These are phyloP conservation scores for Suhomyces terraborum DNA, from an alignment of 1,139 yeast species.

Conservation along the genomic window DNA sequence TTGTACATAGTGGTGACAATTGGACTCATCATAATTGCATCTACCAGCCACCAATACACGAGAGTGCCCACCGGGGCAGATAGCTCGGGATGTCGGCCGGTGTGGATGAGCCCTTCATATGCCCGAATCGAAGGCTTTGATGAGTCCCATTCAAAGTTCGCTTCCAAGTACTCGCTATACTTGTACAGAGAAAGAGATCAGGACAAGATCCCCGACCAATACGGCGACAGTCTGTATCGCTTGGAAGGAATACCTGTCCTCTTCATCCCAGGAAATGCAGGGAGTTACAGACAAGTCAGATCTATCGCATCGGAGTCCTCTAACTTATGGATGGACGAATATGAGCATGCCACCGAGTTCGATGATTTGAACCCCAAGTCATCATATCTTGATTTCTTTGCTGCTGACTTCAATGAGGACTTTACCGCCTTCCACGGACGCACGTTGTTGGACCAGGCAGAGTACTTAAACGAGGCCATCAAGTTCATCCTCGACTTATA, in stretches of 20 bases:
- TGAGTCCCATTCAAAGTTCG: constrained; percentile 66
- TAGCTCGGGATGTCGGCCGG: constrained; percentile 51
- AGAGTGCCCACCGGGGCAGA: constrained; percentile 35
- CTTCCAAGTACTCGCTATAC: constrained; percentile 77
- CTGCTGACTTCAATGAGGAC: constrained; percentile 95
- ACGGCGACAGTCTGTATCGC: constrained; percentile 30
- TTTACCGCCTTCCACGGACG: constrained; percentile 96
- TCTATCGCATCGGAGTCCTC: constrained; percentile 86
- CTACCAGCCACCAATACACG: constrained; percentile 23
- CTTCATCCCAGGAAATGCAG: constrained; percentile 97
- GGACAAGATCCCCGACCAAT: constrained; percentile 56
- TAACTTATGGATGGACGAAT: constrained; percentile 45
- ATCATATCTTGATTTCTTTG: constrained; percentile 68
- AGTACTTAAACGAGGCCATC: constrained; percentile 86
- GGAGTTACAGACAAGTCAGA: constrained; percentile 85
- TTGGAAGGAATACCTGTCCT: constrained; percentile 82
- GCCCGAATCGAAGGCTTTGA: constrained; percentile 75
- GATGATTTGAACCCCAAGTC: constrained; percentile 31
- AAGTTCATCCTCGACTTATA: constrained; percentile 72
- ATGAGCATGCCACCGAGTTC: constrained; percentile 17
- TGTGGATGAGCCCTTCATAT: constrained; percentile 77
- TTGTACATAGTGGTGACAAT: constrained; percentile 11
- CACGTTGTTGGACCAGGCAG: constrained; percentile 92
- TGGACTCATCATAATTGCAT: constrained; percentile 14
- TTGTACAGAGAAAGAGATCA: constrained; percentile 76